phyloP scores from a whole-genome alignment of 768 basidiomycete genomes.

The Boletales sp. region DNA sequence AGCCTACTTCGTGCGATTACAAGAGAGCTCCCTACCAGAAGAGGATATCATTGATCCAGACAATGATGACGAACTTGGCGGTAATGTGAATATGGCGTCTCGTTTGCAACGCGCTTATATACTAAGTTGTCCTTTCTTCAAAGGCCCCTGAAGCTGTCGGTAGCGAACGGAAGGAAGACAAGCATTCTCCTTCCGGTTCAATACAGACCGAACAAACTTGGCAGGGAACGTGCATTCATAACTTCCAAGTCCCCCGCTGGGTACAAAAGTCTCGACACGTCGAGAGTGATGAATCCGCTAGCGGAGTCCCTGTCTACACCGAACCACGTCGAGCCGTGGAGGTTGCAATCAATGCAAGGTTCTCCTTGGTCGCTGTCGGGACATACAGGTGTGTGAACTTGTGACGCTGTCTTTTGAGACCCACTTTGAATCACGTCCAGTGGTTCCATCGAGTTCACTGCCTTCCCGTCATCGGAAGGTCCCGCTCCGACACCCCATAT shows the following conservation, averaged over 20 bases:
- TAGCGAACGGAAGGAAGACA: constrained; percentile 8
- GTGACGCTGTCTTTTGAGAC: background rate
- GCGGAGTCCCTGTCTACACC: constrained; percentile 40
- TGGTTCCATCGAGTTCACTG: constrained; percentile 62
- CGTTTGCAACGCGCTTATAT: background rate
- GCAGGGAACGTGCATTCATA: constrained; percentile 79
- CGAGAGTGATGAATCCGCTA: constrained; percentile 41
- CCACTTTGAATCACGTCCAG: constrained; percentile 31
- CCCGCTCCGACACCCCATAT: constrained; percentile 55
- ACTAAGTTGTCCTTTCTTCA: constrained; percentile 1
- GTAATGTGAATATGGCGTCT: constrained; percentile 34
- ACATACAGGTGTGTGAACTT: constrained; percentile 50
- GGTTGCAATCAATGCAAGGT: constrained; percentile 71
- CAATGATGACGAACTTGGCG: constrained; percentile 49
- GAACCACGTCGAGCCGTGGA: constrained; percentile 65
- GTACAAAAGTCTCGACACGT: constrained; percentile 69
- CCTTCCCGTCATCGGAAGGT: constrained; percentile 65
- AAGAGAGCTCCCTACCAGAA: constrained; percentile 33
- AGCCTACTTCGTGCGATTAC: constrained; percentile 71
- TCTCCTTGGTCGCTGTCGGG: constrained; percentile 81
- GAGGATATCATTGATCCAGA: background rate
- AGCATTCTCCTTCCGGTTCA: constrained; percentile 2
- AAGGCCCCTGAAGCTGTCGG: constrained; percentile 8
- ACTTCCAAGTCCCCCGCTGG: constrained; percentile 72
- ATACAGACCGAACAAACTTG: constrained; percentile 35